Base-by-base conservation (phyloP, 2,329 filamentous ascomycete genomes). In the Pseudocercospora musae region DNA sequence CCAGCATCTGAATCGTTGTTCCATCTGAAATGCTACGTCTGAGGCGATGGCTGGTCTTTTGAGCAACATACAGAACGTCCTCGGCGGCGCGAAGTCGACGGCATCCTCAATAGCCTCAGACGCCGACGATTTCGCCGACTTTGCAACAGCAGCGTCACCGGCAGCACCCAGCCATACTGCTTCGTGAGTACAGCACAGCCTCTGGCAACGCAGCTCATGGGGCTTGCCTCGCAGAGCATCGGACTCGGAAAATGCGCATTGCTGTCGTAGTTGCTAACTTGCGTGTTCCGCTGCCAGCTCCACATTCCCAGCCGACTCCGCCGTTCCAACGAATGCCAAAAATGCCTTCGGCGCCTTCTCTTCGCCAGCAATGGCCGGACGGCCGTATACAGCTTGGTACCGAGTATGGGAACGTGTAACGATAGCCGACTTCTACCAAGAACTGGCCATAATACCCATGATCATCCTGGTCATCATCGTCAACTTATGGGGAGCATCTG, bases 371-470 rank as follows among this genome's bases (percentile, higher is more conserved):
- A 76, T 78, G 52, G 78, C 81, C 77, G 82, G 60, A 76, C 82
- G 62, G 25, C 90, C 91, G 13, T 97, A 89, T 78, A 96, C 92
- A 57, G 92, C 91, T 82, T 99, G 95, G 95, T 99, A 98, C 81
- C 92, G 92, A 60, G 82, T 98, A 65, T 95, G 96, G 84, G 93
- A 98, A 84, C 92, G 95, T 73, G 88, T 93, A 72, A 87, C 87
- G 25, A 80, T 89, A 63, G 84, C 83, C 73, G 95, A 99, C 77
- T 99, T 99, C 84, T 87, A 87, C 79, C 85, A 89, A 72, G 95
- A 99, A 80, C 89, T 90, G 63, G 80, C 92, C 75, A 90, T 99
- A 71, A 80, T 97, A 63, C 84, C 85, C 33, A 82, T 92, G 72
- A 86, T 97, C 70, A 73, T 88, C 58, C 68, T 96, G 58, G 85